Percentiles rank a stretch among this genome's conserved stretches.
These are phyloP conservation scores for Pseudocercospora fijiensis DNA, from an alignment of 2,329 filamentous ascomycete species.

Conservation along the genomic window DNA sequence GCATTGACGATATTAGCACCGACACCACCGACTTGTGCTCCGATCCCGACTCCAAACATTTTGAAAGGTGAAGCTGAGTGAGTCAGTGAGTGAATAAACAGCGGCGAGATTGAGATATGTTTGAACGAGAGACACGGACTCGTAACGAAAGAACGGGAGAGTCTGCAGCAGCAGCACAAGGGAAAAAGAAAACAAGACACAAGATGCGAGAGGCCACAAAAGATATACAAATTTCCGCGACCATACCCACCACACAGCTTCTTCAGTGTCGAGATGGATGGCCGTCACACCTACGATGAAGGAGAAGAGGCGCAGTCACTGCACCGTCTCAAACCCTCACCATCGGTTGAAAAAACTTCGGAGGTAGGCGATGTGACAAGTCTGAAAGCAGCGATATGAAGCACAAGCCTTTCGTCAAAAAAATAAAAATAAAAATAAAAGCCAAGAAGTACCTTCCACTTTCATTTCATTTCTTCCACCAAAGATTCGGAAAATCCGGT, in stretches of 20 bases:
- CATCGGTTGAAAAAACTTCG: too few species aligned
- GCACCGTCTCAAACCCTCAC: background rate
- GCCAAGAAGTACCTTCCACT: constrained; percentile 3
- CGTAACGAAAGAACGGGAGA: background rate
- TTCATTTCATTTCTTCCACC: constrained; percentile 4
- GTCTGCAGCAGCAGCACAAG: too few species aligned
- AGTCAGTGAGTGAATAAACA: background rate
- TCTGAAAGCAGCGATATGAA: background rate
- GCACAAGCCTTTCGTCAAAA: background rate
- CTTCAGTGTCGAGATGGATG: too few species aligned
- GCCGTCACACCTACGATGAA: background rate
- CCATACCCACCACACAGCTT: background rate
- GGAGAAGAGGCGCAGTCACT: background rate
- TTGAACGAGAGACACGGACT: background rate
- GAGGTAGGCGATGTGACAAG: too few species aligned
- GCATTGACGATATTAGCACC: background rate
- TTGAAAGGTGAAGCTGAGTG: background rate
- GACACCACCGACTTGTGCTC: constrained; percentile 4
- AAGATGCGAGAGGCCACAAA: too few species aligned
- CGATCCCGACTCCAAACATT: background rate
- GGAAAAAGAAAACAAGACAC: too few species aligned
- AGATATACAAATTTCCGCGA: background rate
- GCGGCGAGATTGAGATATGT: background rate
- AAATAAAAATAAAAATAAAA: background rate
- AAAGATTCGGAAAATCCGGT: background rate